Base-by-base conservation (phyloP, 768 basidiomycete genomes). In the Podaxis rugospora region DNA sequence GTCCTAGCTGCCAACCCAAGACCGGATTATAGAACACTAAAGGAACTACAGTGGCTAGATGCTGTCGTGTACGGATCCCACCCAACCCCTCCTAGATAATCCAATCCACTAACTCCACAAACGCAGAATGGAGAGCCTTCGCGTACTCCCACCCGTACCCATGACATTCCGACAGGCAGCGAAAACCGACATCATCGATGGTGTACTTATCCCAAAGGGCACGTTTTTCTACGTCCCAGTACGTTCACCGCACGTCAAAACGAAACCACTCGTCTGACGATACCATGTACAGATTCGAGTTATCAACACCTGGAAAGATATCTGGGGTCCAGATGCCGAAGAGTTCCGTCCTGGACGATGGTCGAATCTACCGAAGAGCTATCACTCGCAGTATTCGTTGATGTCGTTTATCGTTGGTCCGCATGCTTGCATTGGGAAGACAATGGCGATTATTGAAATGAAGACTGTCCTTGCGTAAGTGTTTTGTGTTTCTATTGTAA, bases 241-340 rank as follows among this genome's bases (percentile, higher is more conserved):
- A 27, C 6, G 69, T 72, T 70, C 27, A 3, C 13, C 28, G 0
- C 40, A 27, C n/a, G 1, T 42, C 40, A 42, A 13, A 42, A 2
- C 14, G n/a, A 42, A 42, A 18, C 7, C n/a, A 1, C 37, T 10
- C n/a, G 27, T 5, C 27, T 27, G 27, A 27, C 4, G 27, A 27
- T 27, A 0, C 27, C 27, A 27, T 27, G 27, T 27, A 5, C 23
- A 83, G 81, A 81, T 84, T 55, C 76, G 79, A 35, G 78, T 77
- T 3, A 71, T 82, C 46, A 83, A 84, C 62, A 80, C 80, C 1
- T 80, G 77, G 75, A 77, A 77, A 55, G 73, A 72, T 5, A 62
- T 81, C 6, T 84, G 81, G 83, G 82, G 82, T 14, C 74, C 75
- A 27, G 80, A 84, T 62, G 80, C 81, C 1, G 79, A 81, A 65